A percentile compares a stretch with the other conserved stretches of the same genome.
Evolutionary conservation across 164 flowering plant species (phyloP).

Genomic region (Vitis labrusca): DNA sequence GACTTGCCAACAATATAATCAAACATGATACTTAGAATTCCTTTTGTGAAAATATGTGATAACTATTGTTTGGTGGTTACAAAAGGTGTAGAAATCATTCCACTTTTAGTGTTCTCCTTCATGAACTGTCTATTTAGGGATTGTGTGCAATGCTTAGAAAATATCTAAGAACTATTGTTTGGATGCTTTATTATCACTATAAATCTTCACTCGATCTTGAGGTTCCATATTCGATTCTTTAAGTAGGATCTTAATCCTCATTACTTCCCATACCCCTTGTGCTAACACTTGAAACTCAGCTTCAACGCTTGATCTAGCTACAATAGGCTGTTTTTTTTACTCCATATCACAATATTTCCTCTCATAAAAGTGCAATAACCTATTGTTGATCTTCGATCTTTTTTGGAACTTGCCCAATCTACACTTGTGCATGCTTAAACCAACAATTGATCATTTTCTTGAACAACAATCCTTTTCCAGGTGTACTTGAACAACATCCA

Average conservation of each 20-base stretch:
- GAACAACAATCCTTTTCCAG: not conserved
- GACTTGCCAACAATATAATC: not conserved
- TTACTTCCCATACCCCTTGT: not conserved
- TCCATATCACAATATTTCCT: not conserved
- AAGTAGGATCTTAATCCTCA: not conserved
- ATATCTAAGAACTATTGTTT: no score
- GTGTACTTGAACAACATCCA: not conserved
- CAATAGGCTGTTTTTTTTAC: not conserved
- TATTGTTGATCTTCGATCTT: not conserved
- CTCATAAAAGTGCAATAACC: not conserved
- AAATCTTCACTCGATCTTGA: not conserved
- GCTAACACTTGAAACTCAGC: not conserved
- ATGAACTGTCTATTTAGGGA: not conserved
- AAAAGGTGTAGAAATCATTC: not conserved
- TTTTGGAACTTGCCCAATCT: not conserved
- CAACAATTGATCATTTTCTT: not conserved
- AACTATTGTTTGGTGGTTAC: no score
- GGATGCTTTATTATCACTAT: not conserved
- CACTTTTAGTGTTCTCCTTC: no score
- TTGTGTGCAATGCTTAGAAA: not conserved
- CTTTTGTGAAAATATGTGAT: not conserved
- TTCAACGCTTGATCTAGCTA: not conserved
- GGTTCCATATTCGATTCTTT: not conserved
- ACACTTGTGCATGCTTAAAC: not conserved
- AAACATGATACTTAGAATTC: not conserved